A percentile compares a stretch with the other conserved stretches of the same genome.
phyloP scores from a whole-genome alignment of 106 monocot genomes.

The Iris macrosiphon region DNA sequence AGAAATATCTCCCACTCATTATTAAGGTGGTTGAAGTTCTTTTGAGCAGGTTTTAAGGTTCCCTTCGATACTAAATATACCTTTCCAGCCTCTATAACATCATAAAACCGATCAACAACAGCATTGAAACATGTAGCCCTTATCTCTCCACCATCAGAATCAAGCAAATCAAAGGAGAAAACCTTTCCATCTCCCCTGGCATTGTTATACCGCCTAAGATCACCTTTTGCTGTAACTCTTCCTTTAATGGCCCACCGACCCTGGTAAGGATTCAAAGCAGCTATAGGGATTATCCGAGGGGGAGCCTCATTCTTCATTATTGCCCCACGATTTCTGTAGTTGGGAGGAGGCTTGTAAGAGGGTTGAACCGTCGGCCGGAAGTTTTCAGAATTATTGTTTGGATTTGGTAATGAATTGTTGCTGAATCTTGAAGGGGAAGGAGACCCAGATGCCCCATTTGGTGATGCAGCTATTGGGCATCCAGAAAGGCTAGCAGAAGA shows the following conservation, averaged over 20 bases:
- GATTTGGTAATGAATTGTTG: conserved; percentile 12
- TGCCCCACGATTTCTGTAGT: conserved; percentile 60
- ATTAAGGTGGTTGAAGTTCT: conserved; percentile 85
- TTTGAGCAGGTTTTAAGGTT: conserved; percentile 78
- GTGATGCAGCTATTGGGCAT: neutral
- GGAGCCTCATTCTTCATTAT: conserved; percentile 91
- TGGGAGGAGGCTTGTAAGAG: conserved; percentile 82
- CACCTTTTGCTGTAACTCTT: conserved; percentile 82
- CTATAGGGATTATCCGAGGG: conserved; percentile 72
- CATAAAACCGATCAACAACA: conserved; percentile 72
- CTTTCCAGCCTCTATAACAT: conserved; percentile 71
- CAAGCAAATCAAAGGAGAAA: conserved; percentile 97
- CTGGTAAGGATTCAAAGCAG: conserved; percentile 88
- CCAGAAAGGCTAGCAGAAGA: conserved; percentile 12
- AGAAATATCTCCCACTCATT: conserved; percentile 91
- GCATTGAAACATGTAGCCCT: conserved; percentile 90
- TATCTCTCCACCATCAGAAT: conserved; percentile 93
- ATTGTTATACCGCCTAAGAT: conserved; percentile 76
- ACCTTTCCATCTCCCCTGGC: conserved; percentile 97
- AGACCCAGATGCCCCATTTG: conserved; percentile 14
- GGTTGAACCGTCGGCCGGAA: conserved; percentile 67
- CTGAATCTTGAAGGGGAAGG: conserved; percentile 16
- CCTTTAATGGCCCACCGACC: conserved; percentile 93
- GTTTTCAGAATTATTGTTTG: conserved; percentile 15
- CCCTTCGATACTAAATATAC: conserved; percentile 88